Conservation (phyloP, 2,329 filamentous ascomycete genomes). For the Cercospora sesami region DNA sequence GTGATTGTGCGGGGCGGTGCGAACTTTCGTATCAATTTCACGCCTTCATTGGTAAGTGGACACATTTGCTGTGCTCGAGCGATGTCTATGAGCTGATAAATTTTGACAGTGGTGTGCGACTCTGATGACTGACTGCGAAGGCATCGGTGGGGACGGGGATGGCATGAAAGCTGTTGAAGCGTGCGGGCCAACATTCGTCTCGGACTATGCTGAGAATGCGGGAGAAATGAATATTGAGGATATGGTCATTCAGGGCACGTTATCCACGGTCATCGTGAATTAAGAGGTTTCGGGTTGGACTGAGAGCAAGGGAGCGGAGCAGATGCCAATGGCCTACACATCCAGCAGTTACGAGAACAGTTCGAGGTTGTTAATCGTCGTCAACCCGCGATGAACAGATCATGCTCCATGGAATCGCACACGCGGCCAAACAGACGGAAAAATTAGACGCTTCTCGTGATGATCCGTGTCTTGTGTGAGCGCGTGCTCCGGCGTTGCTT, state of each 20-base stretch:
- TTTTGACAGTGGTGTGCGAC: neutral
- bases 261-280: neutral
- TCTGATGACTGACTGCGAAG: neutral
- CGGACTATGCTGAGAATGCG: neutral
- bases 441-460: too few species aligned
- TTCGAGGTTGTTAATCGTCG: too few species aligned
- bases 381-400: too few species aligned
- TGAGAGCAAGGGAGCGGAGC: neutral
- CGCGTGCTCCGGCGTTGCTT: neutral
- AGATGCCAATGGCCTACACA: neutral
- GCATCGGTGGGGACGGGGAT: neutral
- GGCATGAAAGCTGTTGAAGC: neutral
- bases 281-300: neutral
- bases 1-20: neutral
- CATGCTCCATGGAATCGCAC: too few species aligned
- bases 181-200: neutral
- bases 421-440: too few species aligned
- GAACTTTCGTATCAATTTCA: neutral
- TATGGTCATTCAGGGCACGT: neutral
- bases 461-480: neutral
- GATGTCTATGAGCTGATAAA: neutral
- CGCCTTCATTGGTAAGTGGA: neutral
- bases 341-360: too few species aligned
- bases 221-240: neutral
- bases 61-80: neutral